Base-by-base conservation (phyloP, 2,329 filamentous ascomycete genomes). In the Cladosporium phlei region DNA sequence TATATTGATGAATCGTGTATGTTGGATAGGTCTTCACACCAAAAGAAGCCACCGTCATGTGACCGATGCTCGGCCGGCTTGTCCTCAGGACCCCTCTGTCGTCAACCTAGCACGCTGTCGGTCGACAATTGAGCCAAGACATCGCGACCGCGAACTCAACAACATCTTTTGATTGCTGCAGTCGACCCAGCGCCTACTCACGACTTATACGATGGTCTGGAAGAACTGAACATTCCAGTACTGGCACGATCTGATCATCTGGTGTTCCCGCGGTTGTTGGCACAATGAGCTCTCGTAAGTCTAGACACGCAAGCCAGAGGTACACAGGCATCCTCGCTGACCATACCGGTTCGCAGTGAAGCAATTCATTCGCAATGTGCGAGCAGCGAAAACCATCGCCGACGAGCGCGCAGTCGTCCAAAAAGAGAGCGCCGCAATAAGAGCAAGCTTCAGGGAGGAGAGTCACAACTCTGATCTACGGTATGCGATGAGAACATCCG, bases 331-430 rank as follows among this genome's bases (percentile, higher is more conserved):
- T 29, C 21, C 19, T 24, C 11, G 42, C 44, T 47, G 34, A 47
- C 44, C 6, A 25, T 22, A 22, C 5, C 20, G 28, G 19, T 29
- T 14, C 38, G 30, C 65, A 97, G 93, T 98, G 68, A 98, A 98
- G 75, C 93, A 97, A 74, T 98, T 98, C 73, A 98, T 98, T 71
- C 90, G 93, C 67, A 97, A 96, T 72, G 93, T 98, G 66, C 88
- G 93, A 67, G 91, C 93, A 52, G 89, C 93, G 51, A 98, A 98
- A 76, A 98, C 93, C 27, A 96, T 98, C 66, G 94, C 94, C 67
- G 93, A 98, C 71, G 93, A 98, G 75, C 83, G 93, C 65, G 91
- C 93, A 43, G 93, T 98, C 47, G 94, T 98, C 54, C 93, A 97
- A 64, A 98, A 98, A 71, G 93, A 98, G 74, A 98, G 93, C 71